A percentile compares a stretch with the other conserved stretches of the same genome.
These are phyloP conservation scores for Cornus suecica DNA, from an alignment of 148 eudicot species.

Conservation along the genomic window DNA sequence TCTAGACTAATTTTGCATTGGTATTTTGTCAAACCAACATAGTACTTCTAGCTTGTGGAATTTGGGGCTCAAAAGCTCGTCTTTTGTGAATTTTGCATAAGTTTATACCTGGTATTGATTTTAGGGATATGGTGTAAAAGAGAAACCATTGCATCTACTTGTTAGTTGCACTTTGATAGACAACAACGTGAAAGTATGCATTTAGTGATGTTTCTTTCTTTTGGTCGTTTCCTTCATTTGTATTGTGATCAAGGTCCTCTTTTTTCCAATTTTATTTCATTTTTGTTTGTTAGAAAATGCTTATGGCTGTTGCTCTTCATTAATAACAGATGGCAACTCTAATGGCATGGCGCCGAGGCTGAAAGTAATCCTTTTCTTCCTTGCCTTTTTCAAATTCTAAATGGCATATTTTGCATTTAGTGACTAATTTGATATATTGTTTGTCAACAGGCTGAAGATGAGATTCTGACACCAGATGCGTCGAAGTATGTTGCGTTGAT, in stretches of 20 bases:
- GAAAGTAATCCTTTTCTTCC: constrained; percentile 10
- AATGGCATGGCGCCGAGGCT: constrained; percentile 15
- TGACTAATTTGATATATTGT: constrained; percentile 22
- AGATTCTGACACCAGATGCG: constrained; percentile 54
- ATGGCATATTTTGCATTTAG: not conserved
- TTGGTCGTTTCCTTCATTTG: not conserved
- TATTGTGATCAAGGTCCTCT: not conserved
- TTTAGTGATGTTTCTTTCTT: not conserved
- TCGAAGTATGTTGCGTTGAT: constrained; percentile 58
- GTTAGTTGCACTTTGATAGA: not conserved
- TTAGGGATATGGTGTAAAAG: not conserved
- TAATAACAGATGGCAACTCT: constrained; percentile 28
- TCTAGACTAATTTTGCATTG: not conserved
- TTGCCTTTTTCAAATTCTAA: not conserved
- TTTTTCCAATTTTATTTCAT: not conserved
- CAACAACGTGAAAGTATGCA: not conserved
- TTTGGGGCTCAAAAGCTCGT: not conserved
- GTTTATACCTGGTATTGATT: not conserved
- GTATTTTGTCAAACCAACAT: not conserved
- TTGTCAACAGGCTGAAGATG: constrained; percentile 48
- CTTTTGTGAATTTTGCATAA: not conserved
- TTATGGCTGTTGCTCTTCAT: constrained; percentile 10
- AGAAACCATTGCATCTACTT: not conserved
- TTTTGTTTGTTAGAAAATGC: not conserved
- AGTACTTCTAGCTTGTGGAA: not conserved